Base-by-base conservation (phyloP, 257 asterid species). In the Anisodus tanguticus region DNA sequence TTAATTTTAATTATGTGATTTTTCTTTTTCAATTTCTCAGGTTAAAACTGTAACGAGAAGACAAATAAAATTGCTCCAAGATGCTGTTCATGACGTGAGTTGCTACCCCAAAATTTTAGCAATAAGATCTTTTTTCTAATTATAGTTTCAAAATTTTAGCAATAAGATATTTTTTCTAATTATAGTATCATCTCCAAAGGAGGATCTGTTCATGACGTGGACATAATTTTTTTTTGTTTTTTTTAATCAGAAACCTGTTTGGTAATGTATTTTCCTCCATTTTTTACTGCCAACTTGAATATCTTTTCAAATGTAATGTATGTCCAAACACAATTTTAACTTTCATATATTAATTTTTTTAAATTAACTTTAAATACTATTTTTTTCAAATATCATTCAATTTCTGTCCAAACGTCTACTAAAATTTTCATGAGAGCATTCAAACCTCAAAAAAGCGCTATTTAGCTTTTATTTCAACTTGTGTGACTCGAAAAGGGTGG, bases 51-150 rank as follows among this genome's bases (percentile, higher is more conserved):
- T 90, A 45, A 66, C 92, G 31, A 86, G 81, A 83, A 59, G 87
- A 62, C 98, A 94, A 84, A 87, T 93, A 22, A 39, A 81, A 41
- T 79, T 93, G 58, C 84, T 94, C 58, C 95, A 94, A 5, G 85
- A 91, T 4, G 94, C 92, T 45, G 90, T 91, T 7, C 93, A 91
- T 16, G 88, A 90, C 67, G 92, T 90, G 68, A 89, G 94, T 86
- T 86, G 8, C 62, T 76, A 49, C 13, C 45, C 45, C 11, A 49
- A 49, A n/a, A 70, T 11, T 64, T 6, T 67, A 6, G 19, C 74
- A 12, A 67, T 64, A 22, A 22, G 26, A n/a, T n/a, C n/a, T n/a
- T n/a, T n/a, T 67, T 12, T 1, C 31, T 26, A 26, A 26, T 26
- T 26, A 26, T 26, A 26, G 31, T 26, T 0, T 26, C 31, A 26